phyloP scores from a whole-genome alignment of 768 basidiomycete species.

The Steccherinum ochraceum region DNA sequence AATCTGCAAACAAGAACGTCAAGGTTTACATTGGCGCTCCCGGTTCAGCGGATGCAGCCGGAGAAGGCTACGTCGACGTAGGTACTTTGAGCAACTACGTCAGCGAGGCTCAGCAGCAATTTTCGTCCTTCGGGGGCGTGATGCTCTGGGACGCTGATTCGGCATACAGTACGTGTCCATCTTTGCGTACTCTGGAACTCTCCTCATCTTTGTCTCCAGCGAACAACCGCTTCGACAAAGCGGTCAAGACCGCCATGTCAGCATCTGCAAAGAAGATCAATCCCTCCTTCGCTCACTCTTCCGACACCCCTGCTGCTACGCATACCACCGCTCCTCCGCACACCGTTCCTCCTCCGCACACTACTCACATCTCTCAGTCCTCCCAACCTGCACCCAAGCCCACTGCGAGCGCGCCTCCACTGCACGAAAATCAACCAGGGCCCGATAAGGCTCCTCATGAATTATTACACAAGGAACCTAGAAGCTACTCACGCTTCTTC shows the following conservation, averaged over 20 bases:
- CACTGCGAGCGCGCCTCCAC: slow-evolving; percentile 3
- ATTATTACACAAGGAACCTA: neutral
- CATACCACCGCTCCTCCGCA: neutral
- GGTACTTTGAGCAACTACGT: slow-evolving; percentile 42
- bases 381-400: slow-evolving; percentile 1
- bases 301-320: slow-evolving; percentile 1
- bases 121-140: slow-evolving; percentile 62
- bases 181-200: neutral
- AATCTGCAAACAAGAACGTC: slow-evolving; percentile 53
- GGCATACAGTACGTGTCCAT: slow-evolving; percentile 9
- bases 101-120: slow-evolving; percentile 44
- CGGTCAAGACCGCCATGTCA: slow-evolving; percentile 17
- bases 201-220: slow-evolving; percentile 7
- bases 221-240: slow-evolving; percentile 19
- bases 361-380: neutral
- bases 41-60: slow-evolving; percentile 48
- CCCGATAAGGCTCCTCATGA: slow-evolving; percentile 3
- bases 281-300: slow-evolving; percentile 3
- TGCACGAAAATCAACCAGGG: neutral
- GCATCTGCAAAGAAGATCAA: slow-evolving; percentile 11
- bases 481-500: slow-evolving; percentile 16
- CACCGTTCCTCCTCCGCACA: neutral
- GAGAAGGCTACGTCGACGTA: slow-evolving; percentile 48
- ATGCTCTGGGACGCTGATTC: slow-evolving; percentile 33
- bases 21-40: slow-evolving; percentile 66